Evolutionary conservation across 257 asterid species (phyloP), one percentile per base, ranked within the genome.

Genomic region (Nicotiana benthamiana): DNA sequence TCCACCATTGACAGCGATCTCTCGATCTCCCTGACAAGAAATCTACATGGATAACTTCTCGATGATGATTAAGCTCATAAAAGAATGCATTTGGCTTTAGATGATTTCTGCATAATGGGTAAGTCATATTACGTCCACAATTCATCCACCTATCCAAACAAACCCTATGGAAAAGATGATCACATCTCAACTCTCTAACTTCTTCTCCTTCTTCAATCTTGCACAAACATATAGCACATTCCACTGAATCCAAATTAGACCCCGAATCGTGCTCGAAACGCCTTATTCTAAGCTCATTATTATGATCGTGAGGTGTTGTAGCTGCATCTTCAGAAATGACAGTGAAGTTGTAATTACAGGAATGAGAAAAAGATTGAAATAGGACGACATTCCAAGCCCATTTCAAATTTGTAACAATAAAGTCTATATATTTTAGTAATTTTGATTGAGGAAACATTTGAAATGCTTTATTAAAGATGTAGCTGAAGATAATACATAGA

Each of bases 71-170:
- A 51, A 54, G 56, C 34, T 10, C 80, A 1, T 22, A 56, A 1
- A 10, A 30, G 1, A 10, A 24, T 40, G 80, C 24, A 6, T 40
- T 22, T 22, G 80, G 59, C 24, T 34, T 53, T 1, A 59, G 17
- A 26, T 59, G 70, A 46, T 77, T 77, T 17, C 88, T 68, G 34
- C 88, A 85, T 3, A 85, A 67, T 12, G 88, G 88, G 62, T 86
- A 82, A 5, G 84, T 85, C 80, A 52, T 46, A 6, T 40, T 40
- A 3, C 64, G 79, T 18, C 84, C 86, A 48, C 30, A 74, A 13
- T 81, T 80, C 78, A 80, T 40, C 88, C 88, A 82, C 9, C 84
- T 82, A 12, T 85, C 88, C 28, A 85, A 46, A 53, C 87, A 85
- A 1, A 34, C 86, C 72, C 52, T 63, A 22, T 85, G 87, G 20